Conservation (phyloP, 495 filamentous ascomycete genomes). For the Parathielavia appendiculata region DNA sequence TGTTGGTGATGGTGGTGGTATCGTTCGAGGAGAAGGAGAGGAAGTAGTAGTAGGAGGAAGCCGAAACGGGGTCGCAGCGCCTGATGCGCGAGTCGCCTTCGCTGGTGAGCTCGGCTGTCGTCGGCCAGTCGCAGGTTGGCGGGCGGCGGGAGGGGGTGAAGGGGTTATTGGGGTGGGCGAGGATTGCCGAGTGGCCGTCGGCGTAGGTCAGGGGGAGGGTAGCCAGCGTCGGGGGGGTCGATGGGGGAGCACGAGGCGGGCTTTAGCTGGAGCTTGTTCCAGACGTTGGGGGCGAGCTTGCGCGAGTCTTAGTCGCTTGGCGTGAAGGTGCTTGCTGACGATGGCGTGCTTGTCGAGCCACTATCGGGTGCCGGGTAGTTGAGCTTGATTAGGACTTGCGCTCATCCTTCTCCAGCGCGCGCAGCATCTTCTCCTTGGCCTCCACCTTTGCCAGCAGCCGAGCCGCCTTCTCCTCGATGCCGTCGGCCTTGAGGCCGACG, state of each 20-base stretch:
- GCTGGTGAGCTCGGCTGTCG: neutral
- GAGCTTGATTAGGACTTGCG: neutral
- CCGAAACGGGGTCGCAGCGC: neutral
- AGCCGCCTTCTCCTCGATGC: neutral
- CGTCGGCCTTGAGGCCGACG: neutral
- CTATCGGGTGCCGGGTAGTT: neutral
- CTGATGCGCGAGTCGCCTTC: conserved; percentile 4
- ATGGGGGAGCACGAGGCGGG: neutral
- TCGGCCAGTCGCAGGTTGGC: conserved; percentile 1
- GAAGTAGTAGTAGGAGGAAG: neutral
- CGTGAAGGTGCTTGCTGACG: neutral
- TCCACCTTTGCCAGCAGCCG: neutral
- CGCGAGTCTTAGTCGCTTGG: neutral
- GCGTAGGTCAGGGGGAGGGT: neutral
- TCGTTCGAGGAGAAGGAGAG: neutral
- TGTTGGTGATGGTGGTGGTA: neutral
- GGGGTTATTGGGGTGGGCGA: conserved; percentile 4
- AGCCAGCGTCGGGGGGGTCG: neutral
- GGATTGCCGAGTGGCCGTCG: neutral
- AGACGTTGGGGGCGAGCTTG: neutral
- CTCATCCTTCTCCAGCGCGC: neutral
- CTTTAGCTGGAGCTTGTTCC: neutral
- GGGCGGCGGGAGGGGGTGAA: neutral
- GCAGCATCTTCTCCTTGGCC: neutral
- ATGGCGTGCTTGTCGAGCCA: neutral